Percentiles rank a stretch among this genome's conserved stretches.
Evolutionary conservation across 2,329 filamentous ascomycete species (phyloP).

Genomic region (Cucurbitaria berberidis): DNA sequence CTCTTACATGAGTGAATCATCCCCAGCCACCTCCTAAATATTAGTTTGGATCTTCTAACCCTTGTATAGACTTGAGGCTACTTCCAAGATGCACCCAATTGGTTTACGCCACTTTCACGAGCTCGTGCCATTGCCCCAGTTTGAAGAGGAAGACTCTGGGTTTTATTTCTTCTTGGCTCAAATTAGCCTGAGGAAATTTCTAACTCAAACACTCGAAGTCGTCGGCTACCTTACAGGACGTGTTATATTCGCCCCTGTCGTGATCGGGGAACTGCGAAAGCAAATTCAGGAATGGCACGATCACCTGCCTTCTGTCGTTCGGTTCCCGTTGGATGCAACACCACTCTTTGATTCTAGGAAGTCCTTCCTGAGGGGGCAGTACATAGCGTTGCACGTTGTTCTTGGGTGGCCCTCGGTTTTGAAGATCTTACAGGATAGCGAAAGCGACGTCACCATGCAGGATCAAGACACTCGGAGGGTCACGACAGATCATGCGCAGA

Average conservation of each 20-base stretch:
- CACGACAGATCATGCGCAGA: slow-evolving; percentile 25
- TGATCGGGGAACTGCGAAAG: slow-evolving; percentile 32
- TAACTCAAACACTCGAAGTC: slow-evolving; percentile 35
- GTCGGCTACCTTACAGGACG: slow-evolving; percentile 35
- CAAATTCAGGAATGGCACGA: slow-evolving; percentile 37
- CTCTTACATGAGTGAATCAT: slow-evolving; percentile 27
- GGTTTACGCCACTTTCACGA: slow-evolving; percentile 38
- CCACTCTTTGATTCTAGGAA: slow-evolving; percentile 36
- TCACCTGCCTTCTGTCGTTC: slow-evolving; percentile 29
- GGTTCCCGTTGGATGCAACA: slow-evolving; percentile 31
- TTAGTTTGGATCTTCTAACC: background rate
- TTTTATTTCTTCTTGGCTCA: slow-evolving; percentile 39
- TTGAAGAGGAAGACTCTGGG: slow-evolving; percentile 35
- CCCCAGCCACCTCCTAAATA: background rate
- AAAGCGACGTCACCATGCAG: slow-evolving; percentile 12
- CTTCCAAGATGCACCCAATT: slow-evolving; percentile 39
- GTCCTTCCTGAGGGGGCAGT: slow-evolving; percentile 36
- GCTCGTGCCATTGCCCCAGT: slow-evolving; percentile 35
- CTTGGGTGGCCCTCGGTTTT: slow-evolving; percentile 38
- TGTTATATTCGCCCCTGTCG: slow-evolving; percentile 35
- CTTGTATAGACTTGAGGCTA: slow-evolving; percentile 26
- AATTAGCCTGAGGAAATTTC: slow-evolving; percentile 34
- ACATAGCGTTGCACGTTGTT: slow-evolving; percentile 36
- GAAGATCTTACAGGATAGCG: slow-evolving; percentile 29
- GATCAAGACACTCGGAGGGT: slow-evolving; percentile 22